Conservation (phyloP, 225 moss, liverwort and hornwort species). For the Neckera pumila region DNA sequence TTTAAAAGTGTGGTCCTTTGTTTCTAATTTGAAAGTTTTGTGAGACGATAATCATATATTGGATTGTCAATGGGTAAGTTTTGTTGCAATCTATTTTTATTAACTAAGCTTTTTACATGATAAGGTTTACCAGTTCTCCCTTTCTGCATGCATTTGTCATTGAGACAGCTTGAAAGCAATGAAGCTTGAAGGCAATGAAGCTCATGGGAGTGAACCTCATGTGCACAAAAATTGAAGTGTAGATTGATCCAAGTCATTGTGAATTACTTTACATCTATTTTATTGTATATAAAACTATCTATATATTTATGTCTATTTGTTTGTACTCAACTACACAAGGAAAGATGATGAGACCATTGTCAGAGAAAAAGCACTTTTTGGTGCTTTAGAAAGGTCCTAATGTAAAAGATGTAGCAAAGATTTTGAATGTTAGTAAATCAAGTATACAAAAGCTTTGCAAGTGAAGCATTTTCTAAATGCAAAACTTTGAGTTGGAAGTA, state of each 20-base stretch:
- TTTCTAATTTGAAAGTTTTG: not conserved
- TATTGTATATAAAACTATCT: not conserved
- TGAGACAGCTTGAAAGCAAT: no score
- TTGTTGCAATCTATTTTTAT: no score
- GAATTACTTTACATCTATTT: not conserved
- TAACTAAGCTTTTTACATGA: not conserved
- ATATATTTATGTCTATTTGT: not conserved
- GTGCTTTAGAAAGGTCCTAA: not conserved
- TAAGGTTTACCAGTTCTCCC: not conserved
- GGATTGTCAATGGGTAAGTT: no score
- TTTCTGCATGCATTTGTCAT: not conserved
- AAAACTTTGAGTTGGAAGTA: not conserved
- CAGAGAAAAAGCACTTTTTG: not conserved
- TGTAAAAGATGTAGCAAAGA: not conserved
- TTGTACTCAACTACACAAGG: not conserved
- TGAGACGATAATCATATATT: no score
- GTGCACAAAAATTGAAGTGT: not conserved
- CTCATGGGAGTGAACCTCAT: not conserved
- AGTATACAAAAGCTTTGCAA: not conserved
- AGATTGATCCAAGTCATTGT: not conserved
- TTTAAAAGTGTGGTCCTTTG: not conserved
- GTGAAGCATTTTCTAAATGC: not conserved
- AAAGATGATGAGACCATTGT: not conserved
- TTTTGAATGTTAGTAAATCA: not conserved
- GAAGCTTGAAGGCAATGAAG: no score